Evolutionary conservation across 768 basidiomycete species (phyloP), one percentile per base, ranked within the genome.

Genomic region (Leccinum ochraceum): DNA sequence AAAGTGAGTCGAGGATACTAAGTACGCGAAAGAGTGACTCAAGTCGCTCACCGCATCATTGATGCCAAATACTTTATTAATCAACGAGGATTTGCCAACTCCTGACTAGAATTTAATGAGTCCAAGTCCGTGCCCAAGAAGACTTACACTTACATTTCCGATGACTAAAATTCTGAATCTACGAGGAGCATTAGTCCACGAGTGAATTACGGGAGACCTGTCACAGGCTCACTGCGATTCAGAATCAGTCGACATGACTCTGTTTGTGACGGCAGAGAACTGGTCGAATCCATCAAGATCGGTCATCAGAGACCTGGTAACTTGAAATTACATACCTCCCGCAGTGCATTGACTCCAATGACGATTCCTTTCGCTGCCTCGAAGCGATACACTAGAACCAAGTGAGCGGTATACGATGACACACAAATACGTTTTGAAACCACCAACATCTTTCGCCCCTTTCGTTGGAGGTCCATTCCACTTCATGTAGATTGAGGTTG

Each of bases 101-200:
- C 65, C 65, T 1, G 61, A 57, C 66, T 66, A 48, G 30, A 54
- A 26, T 16, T 11, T 6, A 7, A 24, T 28, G 11, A 58, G 59
- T 17, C 26, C 9, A 37, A 55, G 14, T 32, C 14, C 24, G 32
- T 57, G 20, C 11, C 6, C 4, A 11, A 52, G 9, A 26, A 37
- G n/a, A 46, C 6, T 8, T 24, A 34, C 0, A 13, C 4, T 56
- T 55, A 66, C 65, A 55, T 66, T 66, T 1, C 65, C 65, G 7
- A 66, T 67, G 1, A 66, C 32, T 28, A 66, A 6, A 26, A 67
- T 30, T 16, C 66, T 50, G 39, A 66, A 67, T 30, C 65, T 67
- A 53, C 26, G 36, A n/a, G 10, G 14, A 24, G 1, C 3, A 20
- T 57, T 11, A 55, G 34, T 7, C 3, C 17, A 26, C 3, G 42